A percentile compares a stretch with the other conserved stretches of the same genome.
These are phyloP conservation scores for Groenewaldozyma tartarivorans DNA, from an alignment of 805 yeast genomes.

Conservation along the genomic window DNA sequence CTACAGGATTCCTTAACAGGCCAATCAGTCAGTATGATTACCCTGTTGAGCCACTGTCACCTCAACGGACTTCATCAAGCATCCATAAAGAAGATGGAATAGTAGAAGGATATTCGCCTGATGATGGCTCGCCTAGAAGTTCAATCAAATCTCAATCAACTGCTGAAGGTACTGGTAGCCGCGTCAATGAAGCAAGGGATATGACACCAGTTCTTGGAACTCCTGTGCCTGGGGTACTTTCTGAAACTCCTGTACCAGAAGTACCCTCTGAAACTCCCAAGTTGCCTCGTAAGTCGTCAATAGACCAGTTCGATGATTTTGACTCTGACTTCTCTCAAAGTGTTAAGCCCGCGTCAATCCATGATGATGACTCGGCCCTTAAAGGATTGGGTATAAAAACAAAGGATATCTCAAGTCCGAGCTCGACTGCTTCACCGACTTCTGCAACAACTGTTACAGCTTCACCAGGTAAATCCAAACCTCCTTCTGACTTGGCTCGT, in stretches of 20 bases:
- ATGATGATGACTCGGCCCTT: neutral
- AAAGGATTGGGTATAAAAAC: too few species aligned
- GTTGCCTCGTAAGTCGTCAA: neutral
- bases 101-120: neutral
- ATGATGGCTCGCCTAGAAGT: too few species aligned
- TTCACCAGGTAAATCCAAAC: too few species aligned
- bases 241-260: too few species aligned
- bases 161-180: too few species aligned
- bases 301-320: slow-evolving; percentile 5
- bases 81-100: neutral
- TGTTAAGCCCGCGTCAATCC: neutral
- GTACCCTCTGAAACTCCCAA: neutral
- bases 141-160: too few species aligned
- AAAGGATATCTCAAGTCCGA: too few species aligned
- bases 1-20: slow-evolving; percentile 21
- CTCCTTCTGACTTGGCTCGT: neutral
- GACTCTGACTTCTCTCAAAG: slow-evolving; percentile 8
- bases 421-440: too few species aligned
- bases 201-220: too few species aligned
- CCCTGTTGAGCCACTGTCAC: slow-evolving; percentile 19
- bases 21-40: slow-evolving; percentile 23
- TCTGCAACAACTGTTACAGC: too few species aligned
- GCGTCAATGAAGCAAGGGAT: too few species aligned
- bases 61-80: slow-evolving; percentile 8
- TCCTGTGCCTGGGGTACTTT: too few species aligned